These are phyloP conservation scores for Neurospora sublineolata DNA, from an alignment of 495 filamentous ascomycete species.

Conservation along the genomic window DNA sequence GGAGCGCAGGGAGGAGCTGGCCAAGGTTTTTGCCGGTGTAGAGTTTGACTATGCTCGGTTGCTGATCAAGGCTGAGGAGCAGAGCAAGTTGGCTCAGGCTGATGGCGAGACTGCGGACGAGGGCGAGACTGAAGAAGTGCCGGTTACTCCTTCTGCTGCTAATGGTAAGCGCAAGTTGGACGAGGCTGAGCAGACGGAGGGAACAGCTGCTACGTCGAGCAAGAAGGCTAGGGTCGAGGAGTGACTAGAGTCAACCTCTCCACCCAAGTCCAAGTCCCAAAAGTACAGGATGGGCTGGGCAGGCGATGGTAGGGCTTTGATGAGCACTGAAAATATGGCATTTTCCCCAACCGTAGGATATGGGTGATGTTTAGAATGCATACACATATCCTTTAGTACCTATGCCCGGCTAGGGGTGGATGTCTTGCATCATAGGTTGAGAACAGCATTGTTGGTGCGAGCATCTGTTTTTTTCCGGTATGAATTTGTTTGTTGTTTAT, in stretches of 20 bases:
- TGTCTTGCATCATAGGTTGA: not conserved
- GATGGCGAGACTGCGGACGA: not conserved
- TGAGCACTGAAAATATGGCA: not conserved
- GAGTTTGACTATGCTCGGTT: slow-evolving; percentile 71
- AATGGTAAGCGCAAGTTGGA: slow-evolving; percentile 21
- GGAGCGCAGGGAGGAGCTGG: slow-evolving; percentile 72
- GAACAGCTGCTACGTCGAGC: slow-evolving; percentile 1
- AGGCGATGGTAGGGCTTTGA: not conserved
- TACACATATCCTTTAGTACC: not conserved
- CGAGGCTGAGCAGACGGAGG: not conserved
- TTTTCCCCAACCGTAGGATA: not conserved
- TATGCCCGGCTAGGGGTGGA: not conserved
- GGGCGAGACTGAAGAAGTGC: not conserved
- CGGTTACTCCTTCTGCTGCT: slow-evolving; percentile 7
- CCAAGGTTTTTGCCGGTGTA: slow-evolving; percentile 64
- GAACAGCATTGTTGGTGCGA: not conserved
- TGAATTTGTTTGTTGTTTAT: not conserved
- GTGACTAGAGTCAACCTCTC: not conserved
- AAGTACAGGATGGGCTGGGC: not conserved
- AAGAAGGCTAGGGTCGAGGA: slow-evolving; percentile 27
- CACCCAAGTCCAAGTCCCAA: not conserved
- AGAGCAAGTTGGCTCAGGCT: slow-evolving; percentile 6
- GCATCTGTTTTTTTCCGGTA: not conserved
- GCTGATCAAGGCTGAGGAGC: slow-evolving; percentile 32
- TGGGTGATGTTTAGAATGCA: not conserved